Evolutionary conservation across 2,329 filamentous ascomycete species (phyloP).

Genomic region (Neofusicoccum cordaticola): DNA sequence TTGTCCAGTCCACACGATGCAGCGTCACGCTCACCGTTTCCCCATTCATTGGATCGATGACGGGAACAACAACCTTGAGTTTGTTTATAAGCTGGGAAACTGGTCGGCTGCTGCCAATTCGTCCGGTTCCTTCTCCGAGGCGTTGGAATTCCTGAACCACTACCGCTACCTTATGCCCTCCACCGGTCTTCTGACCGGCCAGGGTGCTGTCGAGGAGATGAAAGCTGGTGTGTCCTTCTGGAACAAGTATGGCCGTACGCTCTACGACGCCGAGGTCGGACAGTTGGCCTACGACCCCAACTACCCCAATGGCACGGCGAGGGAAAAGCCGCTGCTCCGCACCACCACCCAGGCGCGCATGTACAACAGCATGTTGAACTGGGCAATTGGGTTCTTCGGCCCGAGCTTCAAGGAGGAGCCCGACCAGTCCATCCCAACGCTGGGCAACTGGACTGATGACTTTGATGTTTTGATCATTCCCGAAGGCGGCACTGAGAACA

Average conservation of each 20-base stretch:
- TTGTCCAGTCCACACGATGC: constrained; percentile 46
- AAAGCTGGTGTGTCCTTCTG: constrained; percentile 51
- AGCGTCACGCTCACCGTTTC: constrained; percentile 56
- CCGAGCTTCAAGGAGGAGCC: constrained; percentile 41
- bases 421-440: constrained; percentile 29
- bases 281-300: constrained; percentile 49
- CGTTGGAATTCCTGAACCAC: constrained; percentile 52
- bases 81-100: constrained; percentile 49
- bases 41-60: constrained; percentile 49
- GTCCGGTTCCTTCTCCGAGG: constrained; percentile 41
- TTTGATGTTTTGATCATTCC: constrained; percentile 52
- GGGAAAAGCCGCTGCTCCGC: constrained; percentile 48
- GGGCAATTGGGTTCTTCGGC: constrained; percentile 54
- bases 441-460: constrained; percentile 41
- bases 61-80: constrained; percentile 48
- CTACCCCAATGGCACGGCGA: constrained; percentile 39
- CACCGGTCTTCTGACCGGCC: constrained; percentile 46
- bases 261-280: constrained; percentile 50
- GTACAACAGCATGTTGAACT: constrained; percentile 53
- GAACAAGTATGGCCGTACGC: constrained; percentile 53
- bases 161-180: constrained; percentile 48
- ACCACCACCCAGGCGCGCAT: constrained; percentile 57
- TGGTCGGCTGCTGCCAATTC: constrained; percentile 38
- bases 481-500: constrained; percentile 51
- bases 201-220: constrained; percentile 52